phyloP scores from a whole-genome alignment of 116 monocot genomes.

The Thalassia testudinum region DNA sequence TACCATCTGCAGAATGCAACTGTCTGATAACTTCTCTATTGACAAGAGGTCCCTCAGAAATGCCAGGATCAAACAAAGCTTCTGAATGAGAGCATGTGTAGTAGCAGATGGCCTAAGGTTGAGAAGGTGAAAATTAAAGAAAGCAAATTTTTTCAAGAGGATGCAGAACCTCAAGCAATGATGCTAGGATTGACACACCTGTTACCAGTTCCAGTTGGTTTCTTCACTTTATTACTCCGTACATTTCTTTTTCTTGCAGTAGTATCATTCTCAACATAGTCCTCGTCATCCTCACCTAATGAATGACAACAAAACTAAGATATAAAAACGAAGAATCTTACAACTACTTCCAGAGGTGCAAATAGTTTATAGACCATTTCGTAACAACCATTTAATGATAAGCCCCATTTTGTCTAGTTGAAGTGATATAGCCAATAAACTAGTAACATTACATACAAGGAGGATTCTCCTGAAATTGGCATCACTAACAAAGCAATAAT shows the following conservation, averaged over 20 bases:
- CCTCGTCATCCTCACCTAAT: conserved; percentile 72
- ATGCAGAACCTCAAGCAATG: neutral
- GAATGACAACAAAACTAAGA: too few species aligned
- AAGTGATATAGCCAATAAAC: too few species aligned
- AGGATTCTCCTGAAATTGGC: too few species aligned
- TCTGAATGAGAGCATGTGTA: conserved; percentile 60
- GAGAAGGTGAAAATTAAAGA: conserved; percentile 8
- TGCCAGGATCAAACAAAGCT: conserved; percentile 69
- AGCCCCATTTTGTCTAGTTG: too few species aligned
- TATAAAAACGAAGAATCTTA: too few species aligned
- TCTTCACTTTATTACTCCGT: conserved; percentile 41
- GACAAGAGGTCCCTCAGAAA: conserved; percentile 80
- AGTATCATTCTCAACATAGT: conserved; percentile 37
- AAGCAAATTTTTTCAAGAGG: neutral
- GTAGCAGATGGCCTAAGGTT: conserved; percentile 49
- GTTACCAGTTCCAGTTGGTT: conserved; percentile 45
- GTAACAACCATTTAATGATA: too few species aligned
- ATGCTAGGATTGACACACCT: conserved; percentile 35
- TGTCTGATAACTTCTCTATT: conserved; percentile 71
- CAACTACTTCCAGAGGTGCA: too few species aligned
- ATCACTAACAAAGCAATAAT: too few species aligned
- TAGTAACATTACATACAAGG: too few species aligned
- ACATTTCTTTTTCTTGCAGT: conserved; percentile 45
- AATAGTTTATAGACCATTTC: too few species aligned
- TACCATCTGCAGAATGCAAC: conserved; percentile 80